Conservation (phyloP, 2,329 filamentous ascomycete species). For the Monosporascus sp. region DNA sequence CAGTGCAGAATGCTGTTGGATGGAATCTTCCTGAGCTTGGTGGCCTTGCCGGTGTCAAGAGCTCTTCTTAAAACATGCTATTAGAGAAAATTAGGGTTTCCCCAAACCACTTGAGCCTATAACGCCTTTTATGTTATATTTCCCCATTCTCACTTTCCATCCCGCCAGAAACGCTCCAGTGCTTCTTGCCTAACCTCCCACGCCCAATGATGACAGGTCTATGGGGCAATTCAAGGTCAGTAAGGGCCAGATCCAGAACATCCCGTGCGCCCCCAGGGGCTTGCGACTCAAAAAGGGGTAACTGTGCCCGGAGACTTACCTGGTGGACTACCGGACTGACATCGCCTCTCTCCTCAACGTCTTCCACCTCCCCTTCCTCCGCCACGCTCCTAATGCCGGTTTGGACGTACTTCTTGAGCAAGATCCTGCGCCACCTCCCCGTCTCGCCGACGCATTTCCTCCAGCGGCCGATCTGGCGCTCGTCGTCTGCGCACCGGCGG, state of each 20-base stretch:
- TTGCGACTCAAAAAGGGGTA: no score
- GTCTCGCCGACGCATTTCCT: constrained; percentile 45
- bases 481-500: constrained; percentile 44
- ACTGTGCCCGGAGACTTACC: no score
- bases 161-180: constrained; percentile 41
- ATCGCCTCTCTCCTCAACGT: constrained; percentile 30
- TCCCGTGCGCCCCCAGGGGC: no score
- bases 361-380: constrained; percentile 39
- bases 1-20: no score
- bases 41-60: no score
- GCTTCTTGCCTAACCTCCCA: constrained; percentile 45
- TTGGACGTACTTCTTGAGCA: constrained; percentile 46
- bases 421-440: constrained; percentile 43
- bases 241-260: no score
- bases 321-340: constrained; percentile 52
- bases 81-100: no score
- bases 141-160: constrained; percentile 5
- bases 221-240: no score
- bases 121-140: no score
- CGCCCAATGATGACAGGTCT: constrained; percentile 51
- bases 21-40: no score
- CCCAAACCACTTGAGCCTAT: no score
- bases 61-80: no score
- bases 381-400: constrained; percentile 35
- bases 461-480: constrained; percentile 46